phyloP scores from a whole-genome alignment of 2,329 filamentous ascomycete genomes.

The Trichophyton benhamiae region DNA sequence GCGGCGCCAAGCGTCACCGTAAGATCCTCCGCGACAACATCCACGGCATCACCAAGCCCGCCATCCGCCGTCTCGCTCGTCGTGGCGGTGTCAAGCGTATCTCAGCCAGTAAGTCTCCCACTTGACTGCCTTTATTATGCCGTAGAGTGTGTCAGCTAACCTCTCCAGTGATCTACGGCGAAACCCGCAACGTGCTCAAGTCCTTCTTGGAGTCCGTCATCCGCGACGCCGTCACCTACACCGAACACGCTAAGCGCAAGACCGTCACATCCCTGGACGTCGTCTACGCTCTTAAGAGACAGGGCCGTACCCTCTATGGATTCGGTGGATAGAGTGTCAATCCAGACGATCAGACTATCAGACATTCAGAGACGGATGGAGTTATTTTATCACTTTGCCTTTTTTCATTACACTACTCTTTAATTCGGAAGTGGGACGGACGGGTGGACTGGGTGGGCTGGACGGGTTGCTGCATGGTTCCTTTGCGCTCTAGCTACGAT shows the following conservation, averaged over 20 bases:
- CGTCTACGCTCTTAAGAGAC: slow-evolving; percentile 52
- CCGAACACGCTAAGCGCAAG: slow-evolving; percentile 66
- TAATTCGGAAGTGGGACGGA: neutral
- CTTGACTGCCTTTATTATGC: neutral
- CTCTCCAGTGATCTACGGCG: slow-evolving; percentile 62
- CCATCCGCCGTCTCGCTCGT: slow-evolving; percentile 94
- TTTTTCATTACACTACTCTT: neutral
- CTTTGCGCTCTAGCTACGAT: neutral
- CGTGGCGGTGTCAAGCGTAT: slow-evolving; percentile 99
- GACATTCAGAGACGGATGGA: too few relatives aligned
- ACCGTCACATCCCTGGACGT: slow-evolving; percentile 46
- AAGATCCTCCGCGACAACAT: slow-evolving; percentile 99
- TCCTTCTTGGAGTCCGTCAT: slow-evolving; percentile 75
- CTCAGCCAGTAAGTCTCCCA: slow-evolving; percentile 60
- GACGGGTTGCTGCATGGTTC: neutral
- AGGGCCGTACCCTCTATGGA: slow-evolving; percentile 67
- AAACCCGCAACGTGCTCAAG: slow-evolving; percentile 72
- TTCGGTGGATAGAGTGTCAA: slow-evolving; percentile 62
- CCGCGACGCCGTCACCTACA: slow-evolving; percentile 68
- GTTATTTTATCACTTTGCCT: neutral
- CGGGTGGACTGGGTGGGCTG: neutral
- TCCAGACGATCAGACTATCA: neutral
- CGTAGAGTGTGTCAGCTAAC: neutral
- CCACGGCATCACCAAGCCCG: slow-evolving; percentile 97
- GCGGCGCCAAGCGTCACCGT: slow-evolving; percentile 94